Percentiles rank a stretch among this genome's conserved stretches.
These are phyloP conservation scores for Stephanodiscus triporus DNA, from an alignment of 108 stramenopile genomes.

Conservation along the genomic window DNA sequence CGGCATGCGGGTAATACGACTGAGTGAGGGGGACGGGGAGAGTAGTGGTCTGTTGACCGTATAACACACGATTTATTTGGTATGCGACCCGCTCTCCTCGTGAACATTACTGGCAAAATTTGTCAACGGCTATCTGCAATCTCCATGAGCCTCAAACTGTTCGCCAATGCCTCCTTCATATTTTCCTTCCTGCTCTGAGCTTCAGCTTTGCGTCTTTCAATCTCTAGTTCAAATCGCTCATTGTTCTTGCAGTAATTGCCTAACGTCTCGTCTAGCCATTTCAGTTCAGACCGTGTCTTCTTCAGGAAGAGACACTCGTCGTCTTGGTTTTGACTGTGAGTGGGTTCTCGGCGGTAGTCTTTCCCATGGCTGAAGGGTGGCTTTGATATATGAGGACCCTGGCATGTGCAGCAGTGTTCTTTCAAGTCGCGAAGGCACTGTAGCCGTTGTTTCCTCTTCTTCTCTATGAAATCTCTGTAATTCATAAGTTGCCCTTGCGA, in stretches of 20 bases:
- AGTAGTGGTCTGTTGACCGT: too few species aligned
- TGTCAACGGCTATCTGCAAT: slow-evolving; percentile 13
- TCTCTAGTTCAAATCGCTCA: slow-evolving; percentile 33
- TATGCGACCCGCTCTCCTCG: not conserved
- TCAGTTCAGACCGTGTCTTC: slow-evolving; percentile 28
- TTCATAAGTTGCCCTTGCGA: slow-evolving; percentile 26
- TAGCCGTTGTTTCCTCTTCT: slow-evolving; percentile 29
- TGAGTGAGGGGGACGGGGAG: too few species aligned
- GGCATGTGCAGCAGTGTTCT: slow-evolving; percentile 45
- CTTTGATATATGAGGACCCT: slow-evolving; percentile 47
- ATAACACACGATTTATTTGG: not conserved
- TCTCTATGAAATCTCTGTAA: slow-evolving; percentile 44
- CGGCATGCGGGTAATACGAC: too few species aligned
- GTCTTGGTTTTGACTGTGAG: slow-evolving; percentile 24
- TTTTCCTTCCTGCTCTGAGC: slow-evolving; percentile 23
- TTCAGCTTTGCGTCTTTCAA: slow-evolving; percentile 20
- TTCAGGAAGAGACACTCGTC: slow-evolving; percentile 34
- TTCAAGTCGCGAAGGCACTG: slow-evolving; percentile 42
- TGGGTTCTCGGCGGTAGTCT: slow-evolving; percentile 36
- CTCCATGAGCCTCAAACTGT: slow-evolving; percentile 50
- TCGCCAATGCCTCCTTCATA: slow-evolving; percentile 45
- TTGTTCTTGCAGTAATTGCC: slow-evolving; percentile 28
- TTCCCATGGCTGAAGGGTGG: slow-evolving; percentile 48
- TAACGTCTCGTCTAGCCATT: slow-evolving; percentile 42
- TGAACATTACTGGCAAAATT: too few species aligned